Percentiles rank a stretch among this genome's conserved stretches.
Evolutionary conservation across 225 moss, liverwort and hornwort genomes (phyloP).

Genomic region (Anthoceros angustus): DNA sequence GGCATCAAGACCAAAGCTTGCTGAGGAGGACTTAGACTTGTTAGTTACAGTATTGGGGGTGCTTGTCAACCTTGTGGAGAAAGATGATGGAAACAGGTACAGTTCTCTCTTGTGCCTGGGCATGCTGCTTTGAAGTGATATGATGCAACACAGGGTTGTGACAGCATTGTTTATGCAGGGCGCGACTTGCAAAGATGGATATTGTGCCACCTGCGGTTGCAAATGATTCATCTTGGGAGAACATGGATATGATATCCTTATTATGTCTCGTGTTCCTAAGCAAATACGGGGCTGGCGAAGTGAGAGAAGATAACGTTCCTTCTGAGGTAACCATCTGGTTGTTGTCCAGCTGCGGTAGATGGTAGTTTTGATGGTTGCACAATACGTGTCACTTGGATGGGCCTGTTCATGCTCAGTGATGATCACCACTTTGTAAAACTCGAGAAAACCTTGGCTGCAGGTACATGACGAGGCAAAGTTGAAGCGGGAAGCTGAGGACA

Average conservation of each 20-base stretch:
- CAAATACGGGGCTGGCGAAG: slow-evolving; percentile 96
- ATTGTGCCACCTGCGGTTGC: slow-evolving; percentile 54
- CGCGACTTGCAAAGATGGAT: slow-evolving; percentile 65
- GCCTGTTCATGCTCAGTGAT: too few relatives aligned
- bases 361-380: slow-evolving; percentile 13
- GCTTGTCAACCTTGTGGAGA: slow-evolving; percentile 91
- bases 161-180: slow-evolving; percentile 28
- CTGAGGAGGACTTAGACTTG: slow-evolving; percentile 87
- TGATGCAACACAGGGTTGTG: neutral
- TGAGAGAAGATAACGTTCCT: slow-evolving; percentile 50
- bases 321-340: neutral
- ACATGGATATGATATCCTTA: slow-evolving; percentile 78
- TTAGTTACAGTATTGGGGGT: slow-evolving; percentile 81
- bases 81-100: slow-evolving; percentile 78
- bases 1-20: neutral
- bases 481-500: slow-evolving; percentile 91
- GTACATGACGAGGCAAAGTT: slow-evolving; percentile 72
- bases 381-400: neutral
- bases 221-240: slow-evolving; percentile 49
- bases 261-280: slow-evolving; percentile 80
- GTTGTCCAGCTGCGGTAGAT: slow-evolving; percentile 21
- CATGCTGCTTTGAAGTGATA: neutral
- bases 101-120: neutral
- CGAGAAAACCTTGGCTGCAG: slow-evolving; percentile 13
- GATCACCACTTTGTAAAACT: too few relatives aligned